phyloP scores from a whole-genome alignment of 1,284 basidiomycete genomes.

The Irpex sp. region DNA sequence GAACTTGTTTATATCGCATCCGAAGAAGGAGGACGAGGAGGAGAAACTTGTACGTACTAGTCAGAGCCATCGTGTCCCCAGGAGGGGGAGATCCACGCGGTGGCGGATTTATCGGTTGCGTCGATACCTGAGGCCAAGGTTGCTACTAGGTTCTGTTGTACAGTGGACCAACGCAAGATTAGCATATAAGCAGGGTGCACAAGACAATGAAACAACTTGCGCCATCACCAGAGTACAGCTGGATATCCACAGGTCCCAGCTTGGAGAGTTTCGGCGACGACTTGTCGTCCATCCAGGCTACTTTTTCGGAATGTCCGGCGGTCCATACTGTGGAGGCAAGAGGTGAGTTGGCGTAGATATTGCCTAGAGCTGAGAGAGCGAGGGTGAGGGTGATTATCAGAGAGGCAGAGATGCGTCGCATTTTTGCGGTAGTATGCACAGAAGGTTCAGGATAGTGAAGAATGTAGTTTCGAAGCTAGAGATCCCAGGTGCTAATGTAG shows the following conservation, averaged over 20 bases:
- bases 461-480: neutral
- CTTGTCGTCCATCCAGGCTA: constrained; percentile 48
- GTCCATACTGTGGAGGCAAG: constrained; percentile 39
- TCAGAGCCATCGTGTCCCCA: constrained; percentile 27
- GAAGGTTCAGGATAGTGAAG: neutral
- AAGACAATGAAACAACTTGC: constrained; percentile 27
- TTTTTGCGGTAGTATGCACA: neutral
- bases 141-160: constrained; percentile 27
- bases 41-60: constrained; percentile 22
- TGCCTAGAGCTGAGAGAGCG: constrained; percentile 15
- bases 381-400: constrained; percentile 7
- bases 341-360: constrained; percentile 47
- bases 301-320: constrained; percentile 34
- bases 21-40: neutral
- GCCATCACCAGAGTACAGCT: constrained; percentile 36
- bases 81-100: constrained; percentile 27
- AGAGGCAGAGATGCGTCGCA: constrained; percentile 9
- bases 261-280: constrained; percentile 33
- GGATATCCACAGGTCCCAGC: constrained; percentile 38
- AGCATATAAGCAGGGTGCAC: neutral
- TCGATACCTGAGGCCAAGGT: constrained; percentile 34
- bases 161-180: neutral
- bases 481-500: neutral
- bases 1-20: neutral
- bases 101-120: constrained; percentile 21